Evolutionary conservation across 352 stramenopile species (phyloP).

Genomic region (Globisporangium heterothallicum): DNA sequence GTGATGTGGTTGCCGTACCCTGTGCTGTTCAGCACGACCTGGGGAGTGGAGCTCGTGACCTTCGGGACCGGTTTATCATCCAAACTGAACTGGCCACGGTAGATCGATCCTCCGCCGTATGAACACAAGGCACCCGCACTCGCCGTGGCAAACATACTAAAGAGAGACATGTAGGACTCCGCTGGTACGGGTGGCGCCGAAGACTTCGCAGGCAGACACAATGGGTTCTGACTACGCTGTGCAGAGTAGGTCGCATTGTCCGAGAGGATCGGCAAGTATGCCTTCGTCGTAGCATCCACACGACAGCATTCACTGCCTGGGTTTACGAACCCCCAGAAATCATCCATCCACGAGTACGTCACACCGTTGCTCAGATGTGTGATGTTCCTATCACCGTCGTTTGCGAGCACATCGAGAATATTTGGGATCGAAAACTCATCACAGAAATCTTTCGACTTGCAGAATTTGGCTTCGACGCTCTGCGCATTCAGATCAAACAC

Average conservation of each 20-base stretch:
- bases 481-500: conserved; percentile 30
- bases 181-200: conserved; percentile 31
- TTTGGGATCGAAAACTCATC: conserved; percentile 49
- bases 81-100: conserved; percentile 62
- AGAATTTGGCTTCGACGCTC: conserved; percentile 39
- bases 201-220: conserved; percentile 35
- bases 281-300: conserved; percentile 26
- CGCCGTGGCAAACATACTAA: conserved; percentile 60
- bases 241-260: conserved; percentile 29
- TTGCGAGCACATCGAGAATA: conserved; percentile 42
- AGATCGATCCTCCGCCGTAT: conserved; percentile 57
- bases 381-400: conserved; percentile 24
- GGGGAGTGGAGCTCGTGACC: conserved; percentile 18
- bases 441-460: conserved; percentile 56
- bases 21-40: conserved; percentile 43
- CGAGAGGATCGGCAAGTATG: conserved; percentile 36
- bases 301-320: conserved; percentile 63
- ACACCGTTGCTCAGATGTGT: conserved; percentile 44
- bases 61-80: conserved; percentile 48
- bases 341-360: conserved; percentile 68
- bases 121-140: conserved; percentile 39
- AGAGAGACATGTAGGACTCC: conserved; percentile 62
- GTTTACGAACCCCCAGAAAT: conserved; percentile 67
- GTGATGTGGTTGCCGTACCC: conserved; percentile 45
- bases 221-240: conserved; percentile 14